These are phyloP conservation scores for Yarrowia sp. DNA, from an alignment of 805 yeast species.

Conservation along the genomic window DNA sequence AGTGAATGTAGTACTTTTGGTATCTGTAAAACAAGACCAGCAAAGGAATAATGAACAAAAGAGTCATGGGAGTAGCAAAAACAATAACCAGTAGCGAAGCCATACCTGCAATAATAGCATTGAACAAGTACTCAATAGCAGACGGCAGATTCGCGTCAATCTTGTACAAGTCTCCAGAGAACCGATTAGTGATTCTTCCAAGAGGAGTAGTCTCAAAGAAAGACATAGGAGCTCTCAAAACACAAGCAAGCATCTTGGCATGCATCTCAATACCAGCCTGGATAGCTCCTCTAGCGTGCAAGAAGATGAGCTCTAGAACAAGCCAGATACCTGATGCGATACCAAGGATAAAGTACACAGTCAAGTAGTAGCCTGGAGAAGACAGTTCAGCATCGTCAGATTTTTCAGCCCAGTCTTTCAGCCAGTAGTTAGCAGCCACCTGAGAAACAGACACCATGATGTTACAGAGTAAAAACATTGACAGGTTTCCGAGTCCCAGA, in stretches of 20 bases:
- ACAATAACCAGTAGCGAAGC: slow-evolving; percentile 80
- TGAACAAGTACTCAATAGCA: slow-evolving; percentile 42
- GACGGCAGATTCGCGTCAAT: slow-evolving; percentile 66
- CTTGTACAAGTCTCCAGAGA: slow-evolving; percentile 84
- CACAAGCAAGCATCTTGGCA: slow-evolving; percentile 66
- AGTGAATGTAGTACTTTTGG: slow-evolving; percentile 64
- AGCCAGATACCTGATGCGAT: slow-evolving; percentile 46
- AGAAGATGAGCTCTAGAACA: slow-evolving; percentile 55
- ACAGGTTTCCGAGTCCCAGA: slow-evolving; percentile 46
- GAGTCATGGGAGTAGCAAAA: slow-evolving; percentile 82
- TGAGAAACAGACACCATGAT: slow-evolving; percentile 49
- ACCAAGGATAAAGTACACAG: slow-evolving; percentile 70
- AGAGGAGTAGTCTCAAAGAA: slow-evolving; percentile 94
- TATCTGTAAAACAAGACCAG: slow-evolving; percentile 62
- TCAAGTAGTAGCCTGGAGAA: slow-evolving; percentile 59
- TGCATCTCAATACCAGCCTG: slow-evolving; percentile 48
- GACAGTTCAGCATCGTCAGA: slow-evolving; percentile 55
- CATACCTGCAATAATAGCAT: slow-evolving; percentile 39
- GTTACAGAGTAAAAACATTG: slow-evolving; percentile 40
- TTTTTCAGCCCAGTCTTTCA: slow-evolving; percentile 86
- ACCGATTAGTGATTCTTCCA: slow-evolving; percentile 86
- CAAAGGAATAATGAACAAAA: slow-evolving; percentile 70
- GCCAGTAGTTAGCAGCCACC: slow-evolving; percentile 73
- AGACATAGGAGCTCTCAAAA: slow-evolving; percentile 86
- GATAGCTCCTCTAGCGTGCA: slow-evolving; percentile 48